Conservation (phyloP, 331 rosid species). For the Dryas integrifolia region DNA sequence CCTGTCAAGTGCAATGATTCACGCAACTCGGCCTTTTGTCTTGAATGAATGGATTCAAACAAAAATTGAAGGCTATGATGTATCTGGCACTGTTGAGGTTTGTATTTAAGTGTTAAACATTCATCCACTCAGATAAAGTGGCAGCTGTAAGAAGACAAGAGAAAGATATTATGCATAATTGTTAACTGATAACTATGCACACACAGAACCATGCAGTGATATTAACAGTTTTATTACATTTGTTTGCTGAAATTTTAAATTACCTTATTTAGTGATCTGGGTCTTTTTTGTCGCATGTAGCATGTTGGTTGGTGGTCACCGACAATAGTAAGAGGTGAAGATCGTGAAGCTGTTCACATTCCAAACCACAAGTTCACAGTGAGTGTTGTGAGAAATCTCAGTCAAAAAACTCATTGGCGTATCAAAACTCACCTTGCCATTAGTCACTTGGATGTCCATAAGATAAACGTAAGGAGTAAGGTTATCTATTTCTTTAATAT, state of each 20-base stretch:
- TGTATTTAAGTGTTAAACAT: conserved; percentile 32
- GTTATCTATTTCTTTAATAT: conserved; percentile 7
- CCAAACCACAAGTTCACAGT: conserved; percentile 93
- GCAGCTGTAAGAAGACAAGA: background rate
- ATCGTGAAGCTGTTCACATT: conserved; percentile 94
- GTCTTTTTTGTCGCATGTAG: conserved; percentile 44
- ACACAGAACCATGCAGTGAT: background rate
- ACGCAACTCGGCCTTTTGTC: conserved; percentile 87
- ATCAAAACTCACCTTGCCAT: conserved; percentile 89
- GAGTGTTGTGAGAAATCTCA: conserved; percentile 82
- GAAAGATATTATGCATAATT: background rate
- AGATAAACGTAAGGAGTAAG: conserved; percentile 64
- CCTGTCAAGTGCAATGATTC: conserved; percentile 91
- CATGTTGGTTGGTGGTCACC: conserved; percentile 99
- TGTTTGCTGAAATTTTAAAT: conserved; percentile 6
- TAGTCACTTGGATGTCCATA: conserved; percentile 84
- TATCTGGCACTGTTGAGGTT: conserved; percentile 93
- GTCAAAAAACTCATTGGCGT: conserved; percentile 93
- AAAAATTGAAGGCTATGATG: conserved; percentile 87
- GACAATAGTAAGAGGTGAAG: conserved; percentile 89
- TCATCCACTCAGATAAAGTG: background rate
- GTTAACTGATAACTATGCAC: background rate
- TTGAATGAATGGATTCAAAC: conserved; percentile 91
- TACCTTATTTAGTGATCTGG: conserved; percentile 6
- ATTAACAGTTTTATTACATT: background rate